Base-by-base conservation (phyloP, 768 basidiomycete genomes). In the Russula abietina region DNA sequence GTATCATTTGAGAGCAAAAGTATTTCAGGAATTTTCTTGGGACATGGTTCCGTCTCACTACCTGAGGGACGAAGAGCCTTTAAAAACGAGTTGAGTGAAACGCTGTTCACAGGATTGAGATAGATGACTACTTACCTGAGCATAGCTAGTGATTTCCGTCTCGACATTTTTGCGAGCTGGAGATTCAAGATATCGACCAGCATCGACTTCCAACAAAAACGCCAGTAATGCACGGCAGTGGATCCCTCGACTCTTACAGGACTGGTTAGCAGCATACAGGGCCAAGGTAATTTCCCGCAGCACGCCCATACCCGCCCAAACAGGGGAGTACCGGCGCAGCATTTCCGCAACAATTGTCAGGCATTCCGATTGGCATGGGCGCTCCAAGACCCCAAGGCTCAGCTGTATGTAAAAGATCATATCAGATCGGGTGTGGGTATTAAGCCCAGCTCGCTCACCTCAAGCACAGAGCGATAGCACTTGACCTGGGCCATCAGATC, bases 301-400 rank as follows among this genome's bases (percentile, higher is more conserved):
- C 12, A 75, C 80, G 68, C 88, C 80, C 85, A 92, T 89, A 63
- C 87, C 89, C 14, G 82, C 81, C 90, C 89, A 93, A 53, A 91
- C 84, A 24, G 82, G 80, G 12, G 82, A 79, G 68, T 87, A 86
- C 8, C 87, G 83, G 62, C 83, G 81, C n/a, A 93, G 77, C 5
- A 84, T 84, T 65, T 88, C 84, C n/a, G 91, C 79, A 1, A 89
- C 80, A 0, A 82, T 81, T 4, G 78, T 77, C 30, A 91, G 76
- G 8, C 84, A 74, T 24, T 86, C 82, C 0, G 75, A 72, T 38
- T 81, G 78, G 5, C 75, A 75, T 2, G 82, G 78, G 65, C 82
- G 78, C 54, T 81, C 79, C 57, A 93, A 73, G 36, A 85, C 73
- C 32, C 66, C 70, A 28, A 78, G 58, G 32, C 71, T 74, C 45